Conservation (phyloP, 1,284 basidiomycete species). For the Trametes polyzona region DNA sequence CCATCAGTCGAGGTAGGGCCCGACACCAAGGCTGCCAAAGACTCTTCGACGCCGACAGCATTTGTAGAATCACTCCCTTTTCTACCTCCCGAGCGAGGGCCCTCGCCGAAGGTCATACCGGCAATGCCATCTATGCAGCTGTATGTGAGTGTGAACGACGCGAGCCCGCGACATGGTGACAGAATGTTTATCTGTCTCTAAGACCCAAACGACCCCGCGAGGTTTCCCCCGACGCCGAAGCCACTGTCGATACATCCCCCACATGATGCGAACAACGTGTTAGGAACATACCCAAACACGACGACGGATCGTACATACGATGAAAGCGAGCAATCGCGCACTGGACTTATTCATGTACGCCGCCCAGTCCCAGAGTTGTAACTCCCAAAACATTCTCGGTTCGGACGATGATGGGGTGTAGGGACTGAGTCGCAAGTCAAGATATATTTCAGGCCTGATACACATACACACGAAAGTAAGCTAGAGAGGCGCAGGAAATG, state of each 20-base stretch:
- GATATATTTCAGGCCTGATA: neutral
- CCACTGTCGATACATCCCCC: neutral
- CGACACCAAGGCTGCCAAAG: neutral
- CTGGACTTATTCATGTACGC: neutral
- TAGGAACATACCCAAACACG: neutral
- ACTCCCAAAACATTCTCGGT: neutral
- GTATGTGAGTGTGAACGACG: constrained; percentile 15
- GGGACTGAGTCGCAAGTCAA: neutral
- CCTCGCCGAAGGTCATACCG: neutral
- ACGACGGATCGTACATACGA: neutral
- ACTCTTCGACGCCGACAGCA: neutral
- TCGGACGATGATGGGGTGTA: neutral
- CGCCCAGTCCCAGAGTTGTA: neutral
- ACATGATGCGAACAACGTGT: neutral
- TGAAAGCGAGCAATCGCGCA: neutral
- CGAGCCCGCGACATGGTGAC: too few species aligned
- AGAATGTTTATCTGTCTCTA: neutral
- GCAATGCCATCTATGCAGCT: neutral
- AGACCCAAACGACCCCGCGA: constrained; percentile 13
- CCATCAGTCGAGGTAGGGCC: too few species aligned
- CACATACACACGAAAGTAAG: neutral
- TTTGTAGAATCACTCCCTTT: neutral
- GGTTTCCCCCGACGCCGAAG: constrained; percentile 11
- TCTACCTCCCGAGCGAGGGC: neutral
- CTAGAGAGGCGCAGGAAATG: constrained; percentile 33